phyloP scores from a whole-genome alignment of 139 green algal genomes.

The Mesotaenium endlicherianum region DNA sequence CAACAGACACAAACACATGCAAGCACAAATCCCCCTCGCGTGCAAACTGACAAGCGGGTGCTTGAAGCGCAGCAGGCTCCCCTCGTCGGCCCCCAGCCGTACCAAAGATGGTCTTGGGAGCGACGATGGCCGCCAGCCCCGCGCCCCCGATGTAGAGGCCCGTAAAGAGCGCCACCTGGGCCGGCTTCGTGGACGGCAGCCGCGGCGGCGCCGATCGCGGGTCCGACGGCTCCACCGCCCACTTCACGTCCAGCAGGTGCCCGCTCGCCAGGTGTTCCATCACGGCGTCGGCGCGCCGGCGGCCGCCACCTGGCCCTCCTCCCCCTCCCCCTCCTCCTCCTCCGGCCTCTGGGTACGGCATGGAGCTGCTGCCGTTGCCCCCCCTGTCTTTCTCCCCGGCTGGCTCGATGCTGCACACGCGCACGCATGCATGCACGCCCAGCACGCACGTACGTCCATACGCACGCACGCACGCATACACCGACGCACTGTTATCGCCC shows the following conservation, averaged over 20 bases:
- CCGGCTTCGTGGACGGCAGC: background rate
- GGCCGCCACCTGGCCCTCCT: background rate
- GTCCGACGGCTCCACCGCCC: background rate
- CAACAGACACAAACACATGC: background rate
- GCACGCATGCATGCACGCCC: too few species aligned
- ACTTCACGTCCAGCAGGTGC: background rate
- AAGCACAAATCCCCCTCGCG: background rate
- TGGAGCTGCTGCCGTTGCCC: background rate
- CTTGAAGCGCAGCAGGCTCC: background rate
- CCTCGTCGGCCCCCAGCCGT: background rate
- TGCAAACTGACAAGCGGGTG: background rate
- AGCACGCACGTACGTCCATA: too few species aligned
- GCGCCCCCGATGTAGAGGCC: slow-evolving; percentile 17
- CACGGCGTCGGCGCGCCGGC: background rate
- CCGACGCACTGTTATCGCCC: too few species aligned
- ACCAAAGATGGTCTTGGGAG: slow-evolving; percentile 15
- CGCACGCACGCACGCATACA: too few species aligned
- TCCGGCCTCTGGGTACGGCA: background rate
- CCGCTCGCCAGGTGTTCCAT: slow-evolving; percentile 9
- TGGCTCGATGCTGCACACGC: too few species aligned
- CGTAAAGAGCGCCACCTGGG: background rate
- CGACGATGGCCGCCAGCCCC: background rate
- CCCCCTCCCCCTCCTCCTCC: background rate
- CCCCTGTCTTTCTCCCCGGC: too few species aligned
- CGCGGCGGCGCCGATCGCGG: background rate